These are phyloP conservation scores for Scalesia atractyloides DNA, from an alignment of 129 eudicot genomes.

Conservation along the genomic window DNA sequence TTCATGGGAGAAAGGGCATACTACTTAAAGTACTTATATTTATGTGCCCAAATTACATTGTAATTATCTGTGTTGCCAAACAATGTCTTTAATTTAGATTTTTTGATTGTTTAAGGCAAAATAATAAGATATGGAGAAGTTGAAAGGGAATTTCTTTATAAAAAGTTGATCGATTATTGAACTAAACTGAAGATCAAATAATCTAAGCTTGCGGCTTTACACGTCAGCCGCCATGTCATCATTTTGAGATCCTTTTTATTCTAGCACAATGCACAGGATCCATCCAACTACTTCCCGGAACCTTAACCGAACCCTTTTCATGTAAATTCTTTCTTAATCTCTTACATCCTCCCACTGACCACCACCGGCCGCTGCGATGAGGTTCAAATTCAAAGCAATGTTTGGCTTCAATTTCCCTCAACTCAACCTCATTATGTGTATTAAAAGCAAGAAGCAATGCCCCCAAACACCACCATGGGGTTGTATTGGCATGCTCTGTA, in stretches of 20 bases:
- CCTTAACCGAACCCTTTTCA: slow-evolving; percentile 38
- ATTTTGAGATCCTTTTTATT: background rate
- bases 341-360: slow-evolving; percentile 56
- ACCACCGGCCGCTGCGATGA: slow-evolving; percentile 24
- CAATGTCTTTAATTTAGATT: too few species aligned
- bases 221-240: too few species aligned
- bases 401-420: slow-evolving; percentile 41
- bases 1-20: too few species aligned
- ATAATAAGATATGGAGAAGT: too few species aligned
- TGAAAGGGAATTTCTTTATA: too few species aligned
- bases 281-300: slow-evolving; percentile 58
- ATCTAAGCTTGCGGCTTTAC: too few species aligned
- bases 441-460: slow-evolving; percentile 43
- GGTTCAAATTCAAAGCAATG: slow-evolving; percentile 41
- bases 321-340: slow-evolving; percentile 37
- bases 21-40: too few species aligned
- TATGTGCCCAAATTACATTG: too few species aligned
- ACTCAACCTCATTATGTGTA: slow-evolving; percentile 36
- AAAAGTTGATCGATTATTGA: too few species aligned
- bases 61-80: too few species aligned
- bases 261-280: slow-evolving; percentile 10
- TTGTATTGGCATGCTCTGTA: slow-evolving; percentile 40
- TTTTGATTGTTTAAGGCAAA: too few species aligned
- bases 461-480: slow-evolving; percentile 48
- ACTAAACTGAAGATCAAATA: too few species aligned